Percentiles rank a stretch among this genome's conserved stretches.
phyloP scores from a whole-genome alignment of 2,329 filamentous ascomycete species.

The Huntiella bhutanensis region DNA sequence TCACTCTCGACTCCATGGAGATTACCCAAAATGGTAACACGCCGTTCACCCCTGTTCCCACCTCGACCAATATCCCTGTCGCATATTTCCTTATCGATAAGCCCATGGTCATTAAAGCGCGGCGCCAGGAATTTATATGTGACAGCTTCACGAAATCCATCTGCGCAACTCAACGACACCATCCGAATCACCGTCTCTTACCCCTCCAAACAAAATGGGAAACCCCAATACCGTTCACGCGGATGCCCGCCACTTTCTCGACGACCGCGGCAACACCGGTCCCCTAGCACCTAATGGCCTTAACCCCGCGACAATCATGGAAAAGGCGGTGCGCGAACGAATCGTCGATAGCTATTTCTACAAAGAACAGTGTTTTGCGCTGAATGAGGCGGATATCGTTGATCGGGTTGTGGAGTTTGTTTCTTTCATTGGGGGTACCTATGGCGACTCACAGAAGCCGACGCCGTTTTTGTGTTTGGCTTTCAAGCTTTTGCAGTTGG shows the following conservation, averaged over 20 bases:
- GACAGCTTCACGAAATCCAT: too few relatives aligned
- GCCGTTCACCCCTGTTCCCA: too few relatives aligned
- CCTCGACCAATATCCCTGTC: too few relatives aligned
- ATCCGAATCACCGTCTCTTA: too few relatives aligned
- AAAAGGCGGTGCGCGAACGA: slow-evolving; percentile 86
- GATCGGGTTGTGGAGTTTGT: slow-evolving; percentile 76
- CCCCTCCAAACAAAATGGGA: slow-evolving; percentile 4
- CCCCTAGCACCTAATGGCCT: slow-evolving; percentile 66
- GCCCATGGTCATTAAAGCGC: too few relatives aligned
- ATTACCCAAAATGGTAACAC: too few relatives aligned
- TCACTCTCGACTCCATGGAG: too few relatives aligned
- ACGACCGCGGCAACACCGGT: slow-evolving; percentile 69
- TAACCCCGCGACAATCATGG: slow-evolving; percentile 88
- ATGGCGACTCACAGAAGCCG: slow-evolving; percentile 66
- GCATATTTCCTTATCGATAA: too few relatives aligned
- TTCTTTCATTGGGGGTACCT: slow-evolving; percentile 70
- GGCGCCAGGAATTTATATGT: too few relatives aligned
- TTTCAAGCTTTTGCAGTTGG: slow-evolving; percentile 84
- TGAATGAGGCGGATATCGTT: slow-evolving; percentile 69
- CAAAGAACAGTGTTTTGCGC: slow-evolving; percentile 95
- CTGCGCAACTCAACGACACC: too few relatives aligned
- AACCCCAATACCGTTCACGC: slow-evolving; percentile 41
- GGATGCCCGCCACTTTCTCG: slow-evolving; percentile 66
- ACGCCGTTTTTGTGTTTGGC: slow-evolving; percentile 85
- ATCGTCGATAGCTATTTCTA: slow-evolving; percentile 94